Evolutionary conservation across 148 eudicot genomes (phyloP), one percentile per base, ranked within the genome.

Genomic region (Rhododendron henanense): DNA sequence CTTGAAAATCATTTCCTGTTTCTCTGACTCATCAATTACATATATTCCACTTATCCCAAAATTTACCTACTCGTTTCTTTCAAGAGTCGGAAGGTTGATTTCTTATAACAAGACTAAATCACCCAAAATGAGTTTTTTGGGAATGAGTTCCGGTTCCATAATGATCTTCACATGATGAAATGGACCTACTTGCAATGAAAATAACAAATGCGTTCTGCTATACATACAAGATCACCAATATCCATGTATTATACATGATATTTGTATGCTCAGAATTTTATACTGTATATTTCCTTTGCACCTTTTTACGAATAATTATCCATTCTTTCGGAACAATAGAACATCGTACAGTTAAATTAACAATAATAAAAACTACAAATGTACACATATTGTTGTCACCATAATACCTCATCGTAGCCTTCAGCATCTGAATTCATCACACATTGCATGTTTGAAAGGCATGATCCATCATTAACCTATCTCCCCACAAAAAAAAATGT

Each of bases 401-500:
- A 11, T n/a, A 79, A 13, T 86, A 97, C 99, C 99, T 97, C 94
- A 91, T 97, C 95, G 88, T 97, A 97, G 77, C 99, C 99, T 87
- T 97, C 95, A 87, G 98, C 96, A 84, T 97, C 99, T 14, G 98
- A 89, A 81, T 87, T 89, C 91, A 97, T 88, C 85, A 97, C 99
- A 89, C 99, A 97, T 92, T 97, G 99, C 95, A 97, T 97, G 91
- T 94, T 97, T 47, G 99, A 95, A 44, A 97, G 92, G 85, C 99
- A 97, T 1, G 99, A 97, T 37, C 99, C 99, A 88, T 97, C 98
- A 90, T 95, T 97, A 63, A 97, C 93, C 99, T 96, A 69, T 65
- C 79, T 73, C 31, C 69, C 77, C 83, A 86, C 61, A 55, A 3
- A 73, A 41, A 41, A 79, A 81, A 47, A 85, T 77, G 41, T 44